Base-by-base conservation (phyloP, 139 green algal genomes). In the Tetradesmus obliquus region DNA sequence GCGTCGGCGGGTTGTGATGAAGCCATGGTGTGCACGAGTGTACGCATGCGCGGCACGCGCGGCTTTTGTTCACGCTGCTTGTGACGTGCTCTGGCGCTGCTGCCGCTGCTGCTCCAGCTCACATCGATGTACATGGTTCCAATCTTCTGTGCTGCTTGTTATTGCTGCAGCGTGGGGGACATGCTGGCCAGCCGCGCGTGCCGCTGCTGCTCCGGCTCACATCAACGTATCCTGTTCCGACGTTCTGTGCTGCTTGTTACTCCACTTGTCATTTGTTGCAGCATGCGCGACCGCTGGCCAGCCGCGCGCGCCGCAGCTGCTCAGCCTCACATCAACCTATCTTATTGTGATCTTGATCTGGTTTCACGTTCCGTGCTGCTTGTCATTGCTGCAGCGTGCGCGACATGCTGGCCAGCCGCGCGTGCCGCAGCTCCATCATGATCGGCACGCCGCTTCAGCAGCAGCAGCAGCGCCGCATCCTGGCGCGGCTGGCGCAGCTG, bases 381-480 rank as follows among this genome's bases (percentile, higher is more conserved):
- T 45, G 10, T 12, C 55, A 7, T 53, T 45, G 32, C 32, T 45
- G 60, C 93, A 97, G 95, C 83, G 96, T 99, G 62, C 95, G 97
- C 6, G 94, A 96, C 53, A 97, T 99, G 96, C 94, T 99, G 79
- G 98, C 98, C 9, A 98, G 95, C 71, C 95, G 97, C 12, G 98
- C 98, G 4, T 99, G 98, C 93, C 96, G 97, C 57, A 96, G 91
- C 22, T 98, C 96, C 20, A 97, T 99, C 92, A 99, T 99, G 98
- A 99, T 99, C 57, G 98, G 98, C n/a, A 94, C 86, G 19, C 88
- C 96, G 2, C 94, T 99, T 51, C 92, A 94, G 54, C 60, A 51
- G 0, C n/a, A 51, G 9, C 91, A 93, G 71, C 99, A 99, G 98
- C 22, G 57, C 8, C 85, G n/a, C 0, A 94, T 99, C 9, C 58